These are phyloP conservation scores for Trametes polyzona DNA, from an alignment of 1,284 basidiomycete species.

Conservation along the genomic window DNA sequence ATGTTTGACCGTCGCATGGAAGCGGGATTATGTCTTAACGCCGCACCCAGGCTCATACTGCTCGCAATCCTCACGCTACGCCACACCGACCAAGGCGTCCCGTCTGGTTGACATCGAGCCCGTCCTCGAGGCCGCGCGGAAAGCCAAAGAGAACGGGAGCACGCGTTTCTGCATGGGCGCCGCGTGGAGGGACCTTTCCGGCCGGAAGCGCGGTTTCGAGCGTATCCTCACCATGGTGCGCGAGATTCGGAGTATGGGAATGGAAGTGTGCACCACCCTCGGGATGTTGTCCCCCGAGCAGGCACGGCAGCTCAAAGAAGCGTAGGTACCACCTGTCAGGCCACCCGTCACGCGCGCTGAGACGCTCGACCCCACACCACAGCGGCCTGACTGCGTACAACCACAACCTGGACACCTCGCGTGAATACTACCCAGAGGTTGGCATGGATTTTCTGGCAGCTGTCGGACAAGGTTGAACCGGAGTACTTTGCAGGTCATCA, in stretches of 20 bases:
- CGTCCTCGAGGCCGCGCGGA: constrained; percentile 87
- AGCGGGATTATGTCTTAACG: constrained; percentile 3
- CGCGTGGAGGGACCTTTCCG: constrained; percentile 96
- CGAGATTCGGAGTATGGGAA: constrained; percentile 86
- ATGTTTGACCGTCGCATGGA: constrained; percentile 34
- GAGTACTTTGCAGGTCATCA: constrained; percentile 76
- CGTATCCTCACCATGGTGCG: constrained; percentile 93
- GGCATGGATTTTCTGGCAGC: neutral
- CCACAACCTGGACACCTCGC: constrained; percentile 97
- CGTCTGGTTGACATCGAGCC: constrained; percentile 91
- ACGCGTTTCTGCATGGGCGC: constrained; percentile 99
- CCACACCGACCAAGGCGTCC: constrained; percentile 88
- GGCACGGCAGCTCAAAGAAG: constrained; percentile 91
- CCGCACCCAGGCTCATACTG: constrained; percentile 84
- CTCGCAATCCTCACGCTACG: constrained; percentile 93
- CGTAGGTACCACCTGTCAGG: constrained; percentile 47
- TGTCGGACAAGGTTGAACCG: constrained; percentile 4
- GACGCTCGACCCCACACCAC: constrained; percentile 10
- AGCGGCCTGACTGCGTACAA: constrained; percentile 97
- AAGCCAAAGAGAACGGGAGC: constrained; percentile 95
- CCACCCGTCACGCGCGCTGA: constrained; percentile 1
- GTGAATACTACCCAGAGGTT: constrained; percentile 95
- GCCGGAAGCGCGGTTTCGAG: constrained; percentile 94
- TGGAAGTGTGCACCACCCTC: constrained; percentile 98
- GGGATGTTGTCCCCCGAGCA: constrained; percentile 97